These are phyloP conservation scores for Fusarium newnesense DNA, from an alignment of 2,329 filamentous ascomycete genomes.

Conservation along the genomic window DNA sequence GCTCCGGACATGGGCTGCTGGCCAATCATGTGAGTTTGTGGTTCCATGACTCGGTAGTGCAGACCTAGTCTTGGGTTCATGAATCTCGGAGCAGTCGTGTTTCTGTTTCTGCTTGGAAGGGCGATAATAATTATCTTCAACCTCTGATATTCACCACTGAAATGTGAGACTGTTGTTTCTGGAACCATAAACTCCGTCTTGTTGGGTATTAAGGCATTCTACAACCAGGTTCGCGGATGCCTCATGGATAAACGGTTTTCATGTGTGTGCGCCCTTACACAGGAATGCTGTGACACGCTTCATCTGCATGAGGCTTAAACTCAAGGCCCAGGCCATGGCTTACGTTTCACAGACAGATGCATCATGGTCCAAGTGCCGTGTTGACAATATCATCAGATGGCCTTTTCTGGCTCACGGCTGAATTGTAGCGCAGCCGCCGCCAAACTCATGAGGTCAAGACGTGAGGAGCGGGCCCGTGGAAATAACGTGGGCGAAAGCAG, in stretches of 20 bases:
- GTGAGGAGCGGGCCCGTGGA: constrained; percentile 7
- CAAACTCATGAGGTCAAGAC: background rate
- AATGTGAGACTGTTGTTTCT: constrained; percentile 11
- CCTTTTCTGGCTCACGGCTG: background rate
- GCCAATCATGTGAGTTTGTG: background rate
- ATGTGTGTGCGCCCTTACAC: background rate
- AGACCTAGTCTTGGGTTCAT: constrained; percentile 13
- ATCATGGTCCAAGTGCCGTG: constrained; percentile 10
- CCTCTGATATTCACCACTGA: background rate
- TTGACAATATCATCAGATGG: background rate
- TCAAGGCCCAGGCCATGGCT: constrained; percentile 18
- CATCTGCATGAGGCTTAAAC: constrained; percentile 24
- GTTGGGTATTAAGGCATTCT: background rate
- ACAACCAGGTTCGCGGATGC: constrained; percentile 14
- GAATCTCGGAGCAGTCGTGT: constrained; percentile 8
- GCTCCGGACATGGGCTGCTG: constrained; percentile 2
- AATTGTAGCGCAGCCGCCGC: constrained; percentile 12
- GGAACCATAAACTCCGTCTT: background rate
- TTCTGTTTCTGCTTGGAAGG: constrained; percentile 3
- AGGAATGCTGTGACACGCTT: constrained; percentile 25
- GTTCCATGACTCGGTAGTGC: constrained; percentile 15
- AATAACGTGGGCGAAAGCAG: constrained; percentile 12
- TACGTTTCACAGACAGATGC: constrained; percentile 9
- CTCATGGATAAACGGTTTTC: constrained; percentile 20
- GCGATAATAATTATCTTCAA: background rate